A percentile compares a stretch with the other conserved stretches of the same genome.
phyloP scores from a whole-genome alignment of 805 yeast genomes.

The Nakazawaea ernobii region DNA sequence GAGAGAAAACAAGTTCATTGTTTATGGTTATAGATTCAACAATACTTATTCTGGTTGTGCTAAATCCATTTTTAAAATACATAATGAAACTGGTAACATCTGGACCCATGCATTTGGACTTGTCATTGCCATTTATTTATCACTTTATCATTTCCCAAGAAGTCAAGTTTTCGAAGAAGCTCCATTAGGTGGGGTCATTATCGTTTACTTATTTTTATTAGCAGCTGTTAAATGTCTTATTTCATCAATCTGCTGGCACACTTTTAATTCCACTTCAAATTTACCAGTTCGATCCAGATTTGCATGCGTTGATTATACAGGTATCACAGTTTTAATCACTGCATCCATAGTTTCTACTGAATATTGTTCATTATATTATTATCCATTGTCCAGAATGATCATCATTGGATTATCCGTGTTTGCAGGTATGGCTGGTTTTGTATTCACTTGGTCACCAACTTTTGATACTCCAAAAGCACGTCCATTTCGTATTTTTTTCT shows the following conservation, averaged over 20 bases:
- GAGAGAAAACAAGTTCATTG: slow-evolving; percentile 86
- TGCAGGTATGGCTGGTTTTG: slow-evolving; percentile 68
- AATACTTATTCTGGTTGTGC: slow-evolving; percentile 55
- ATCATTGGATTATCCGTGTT: slow-evolving; percentile 57
- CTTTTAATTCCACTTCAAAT: slow-evolving; percentile 74
- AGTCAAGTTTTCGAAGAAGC: slow-evolving; percentile 43
- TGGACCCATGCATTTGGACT: slow-evolving; percentile 89
- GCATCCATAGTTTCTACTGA: slow-evolving; percentile 86
- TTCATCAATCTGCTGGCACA: slow-evolving; percentile 87
- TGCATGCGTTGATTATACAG: slow-evolving; percentile 94
- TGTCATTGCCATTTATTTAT: slow-evolving; percentile 47
- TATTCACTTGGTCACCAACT: slow-evolving; percentile 86
- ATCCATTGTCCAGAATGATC: slow-evolving; percentile 37
- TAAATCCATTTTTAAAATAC: slow-evolving; percentile 54
- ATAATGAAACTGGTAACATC: slow-evolving; percentile 87
- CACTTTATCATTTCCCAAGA: slow-evolving; percentile 57
- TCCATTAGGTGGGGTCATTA: slow-evolving; percentile 40
- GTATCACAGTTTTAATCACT: slow-evolving; percentile 84
- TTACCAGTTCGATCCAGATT: slow-evolving; percentile 59
- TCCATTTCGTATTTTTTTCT: slow-evolving; percentile 72
- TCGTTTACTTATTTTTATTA: slow-evolving; percentile 51
- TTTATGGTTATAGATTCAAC: slow-evolving; percentile 81
- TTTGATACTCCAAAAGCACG: slow-evolving; percentile 87
- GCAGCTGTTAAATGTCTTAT: slow-evolving; percentile 74
- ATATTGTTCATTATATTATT: slow-evolving; percentile 66